Conservation (phyloP, 805 yeast species). For the Myxozyma sirexii region DNA sequence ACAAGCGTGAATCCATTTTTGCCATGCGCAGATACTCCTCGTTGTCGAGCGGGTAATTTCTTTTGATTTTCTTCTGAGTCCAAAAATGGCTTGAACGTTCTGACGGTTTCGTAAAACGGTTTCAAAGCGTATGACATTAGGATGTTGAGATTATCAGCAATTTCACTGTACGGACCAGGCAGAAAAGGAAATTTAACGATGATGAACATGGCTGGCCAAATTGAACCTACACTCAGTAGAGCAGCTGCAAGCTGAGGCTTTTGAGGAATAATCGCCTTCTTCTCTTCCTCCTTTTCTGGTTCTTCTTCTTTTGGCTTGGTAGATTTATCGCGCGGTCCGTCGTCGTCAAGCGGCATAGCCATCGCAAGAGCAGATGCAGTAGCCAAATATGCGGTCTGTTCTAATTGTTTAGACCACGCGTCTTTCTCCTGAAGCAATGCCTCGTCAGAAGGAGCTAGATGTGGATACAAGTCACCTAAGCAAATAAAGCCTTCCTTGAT, state of each 20-base stretch:
- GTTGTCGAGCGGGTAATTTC: slow-evolving; percentile 8
- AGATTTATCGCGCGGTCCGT: slow-evolving; percentile 44
- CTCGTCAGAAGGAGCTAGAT: slow-evolving; percentile 56
- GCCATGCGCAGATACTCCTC: neutral
- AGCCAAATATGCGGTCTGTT: slow-evolving; percentile 61
- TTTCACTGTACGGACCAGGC: slow-evolving; percentile 54
- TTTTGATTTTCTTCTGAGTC: slow-evolving; percentile 5
- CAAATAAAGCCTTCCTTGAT: slow-evolving; percentile 69
- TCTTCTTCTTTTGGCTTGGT: slow-evolving; percentile 12
- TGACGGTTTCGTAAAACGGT: slow-evolving; percentile 48
- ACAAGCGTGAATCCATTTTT: neutral
- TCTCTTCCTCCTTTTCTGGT: slow-evolving; percentile 12
- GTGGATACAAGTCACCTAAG: slow-evolving; percentile 61
- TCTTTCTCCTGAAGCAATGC: slow-evolving; percentile 51
- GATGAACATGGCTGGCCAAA: slow-evolving; percentile 62
- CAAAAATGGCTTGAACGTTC: slow-evolving; percentile 2
- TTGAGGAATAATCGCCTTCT: slow-evolving; percentile 33
- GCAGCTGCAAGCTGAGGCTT: slow-evolving; percentile 56
- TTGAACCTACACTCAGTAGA: slow-evolving; percentile 60
- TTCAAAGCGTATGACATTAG: slow-evolving; percentile 53
- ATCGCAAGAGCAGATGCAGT: slow-evolving; percentile 79
- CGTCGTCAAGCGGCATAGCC: slow-evolving; percentile 80
- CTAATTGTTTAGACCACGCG: slow-evolving; percentile 51
- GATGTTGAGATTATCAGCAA: slow-evolving; percentile 53
- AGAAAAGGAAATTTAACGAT: slow-evolving; percentile 65